Evolutionary conservation across 306 rosid genomes (phyloP), one percentile per base, ranked within the genome.

Genomic region (Gillenia trifoliata): DNA sequence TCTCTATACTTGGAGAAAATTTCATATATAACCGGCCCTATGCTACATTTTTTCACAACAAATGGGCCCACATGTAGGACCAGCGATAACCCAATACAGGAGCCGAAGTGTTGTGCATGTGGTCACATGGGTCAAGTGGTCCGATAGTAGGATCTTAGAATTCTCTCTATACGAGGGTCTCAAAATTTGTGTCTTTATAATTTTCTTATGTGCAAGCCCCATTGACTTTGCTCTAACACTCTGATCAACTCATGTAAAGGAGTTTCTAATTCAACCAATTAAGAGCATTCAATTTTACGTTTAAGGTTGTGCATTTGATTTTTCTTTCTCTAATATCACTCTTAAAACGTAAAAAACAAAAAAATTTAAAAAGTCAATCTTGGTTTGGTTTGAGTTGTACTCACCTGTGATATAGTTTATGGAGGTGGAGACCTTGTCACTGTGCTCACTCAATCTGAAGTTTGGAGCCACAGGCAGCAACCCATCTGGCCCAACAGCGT

Each of bases 321-420:
- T 19, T 13, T 5, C 13, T 2, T 54, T 22, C 60, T 54, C 60
- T 54, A 8, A 54, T 8, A 54, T 7, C 1, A 7, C 52, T 45
- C 3, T 2, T 36, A 36, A 36, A 36, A 36, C 7, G 11, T 8
- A 36, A 36, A 36, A 36, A n/a, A n/a, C n/a, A n/a, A n/a, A n/a
- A 43, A 45, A 45, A 15, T 4, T 0, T 4, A 13, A 45, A 15
- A 15, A 45, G 52, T 45, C 52, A 45, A 45, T 20, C 8, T 45
- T 45, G 6, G 17, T 45, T 15, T 55, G 61, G 34, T 3, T 52
- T 52, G 28, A 49, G 71, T 50, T 70, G 50, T 29, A 63, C 86
- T 71, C 55, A 80, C 97, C 97, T 80, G 88, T 74, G 23, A 74
- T 79, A 28, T 91, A 91, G 77, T 91, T 81, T 29, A 91, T 59